Conservation (phyloP, 768 basidiomycete species). For the Pisolithus microcarpus region DNA sequence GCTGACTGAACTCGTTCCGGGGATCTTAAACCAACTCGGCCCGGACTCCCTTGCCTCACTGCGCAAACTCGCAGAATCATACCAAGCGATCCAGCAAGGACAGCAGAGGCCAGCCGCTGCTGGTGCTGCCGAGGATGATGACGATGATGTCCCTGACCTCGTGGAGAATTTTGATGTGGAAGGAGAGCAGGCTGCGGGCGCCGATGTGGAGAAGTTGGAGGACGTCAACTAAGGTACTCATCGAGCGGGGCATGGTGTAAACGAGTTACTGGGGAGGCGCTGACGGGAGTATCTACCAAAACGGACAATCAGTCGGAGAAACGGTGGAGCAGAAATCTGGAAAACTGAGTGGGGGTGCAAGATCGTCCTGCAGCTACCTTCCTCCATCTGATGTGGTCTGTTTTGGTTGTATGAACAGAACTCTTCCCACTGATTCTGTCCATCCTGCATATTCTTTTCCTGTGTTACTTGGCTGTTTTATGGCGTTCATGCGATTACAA, state of each 20-base stretch:
- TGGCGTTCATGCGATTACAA: slow-evolving; percentile 7
- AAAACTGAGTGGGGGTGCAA: slow-evolving; percentile 11
- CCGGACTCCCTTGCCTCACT: slow-evolving; percentile 96
- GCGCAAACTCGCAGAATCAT: slow-evolving; percentile 97
- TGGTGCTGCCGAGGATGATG: slow-evolving; percentile 60
- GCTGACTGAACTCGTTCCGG: slow-evolving; percentile 96
- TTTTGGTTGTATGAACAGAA: slow-evolving; percentile 17
- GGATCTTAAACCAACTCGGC: slow-evolving; percentile 98
- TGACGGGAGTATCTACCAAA: too few species aligned
- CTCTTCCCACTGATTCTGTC: slow-evolving; percentile 7
- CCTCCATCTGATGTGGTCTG: slow-evolving; percentile 8
- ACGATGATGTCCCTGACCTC: slow-evolving; percentile 90
- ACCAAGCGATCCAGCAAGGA: slow-evolving; percentile 75
- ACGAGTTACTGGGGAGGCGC: slow-evolving; percentile 10
- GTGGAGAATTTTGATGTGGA: slow-evolving; percentile 96
- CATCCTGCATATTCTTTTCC: slow-evolving; percentile 3
- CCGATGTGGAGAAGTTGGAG: slow-evolving; percentile 39
- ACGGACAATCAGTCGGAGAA: slow-evolving; percentile 10
- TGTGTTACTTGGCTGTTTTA: slow-evolving; percentile 9
- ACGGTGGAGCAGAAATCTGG: slow-evolving; percentile 7
- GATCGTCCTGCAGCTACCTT: slow-evolving; percentile 2
- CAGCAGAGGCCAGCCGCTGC: slow-evolving; percentile 43
- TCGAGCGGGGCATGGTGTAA: slow-evolving; percentile 12
- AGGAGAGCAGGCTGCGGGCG: slow-evolving; percentile 40
- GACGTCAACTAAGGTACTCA: slow-evolving; percentile 38